phyloP scores from a whole-genome alignment of 2,329 filamentous ascomycete species.

The Xylaria polymorpha region DNA sequence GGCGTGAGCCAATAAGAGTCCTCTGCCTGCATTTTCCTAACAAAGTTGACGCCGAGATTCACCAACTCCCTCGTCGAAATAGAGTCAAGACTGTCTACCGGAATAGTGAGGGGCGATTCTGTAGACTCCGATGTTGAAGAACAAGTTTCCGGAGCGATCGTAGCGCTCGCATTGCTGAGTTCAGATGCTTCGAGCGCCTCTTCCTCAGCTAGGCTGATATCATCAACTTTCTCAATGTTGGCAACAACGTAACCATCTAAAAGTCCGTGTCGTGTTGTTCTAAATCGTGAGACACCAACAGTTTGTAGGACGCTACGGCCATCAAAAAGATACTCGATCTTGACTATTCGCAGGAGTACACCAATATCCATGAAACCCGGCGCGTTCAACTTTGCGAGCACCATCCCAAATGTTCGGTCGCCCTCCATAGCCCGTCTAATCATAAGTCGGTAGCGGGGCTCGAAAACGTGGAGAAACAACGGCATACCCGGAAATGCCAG shows the following conservation, averaged over 20 bases:
- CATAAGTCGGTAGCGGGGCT: conserved; percentile 92
- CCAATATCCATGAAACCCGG: conserved; percentile 76
- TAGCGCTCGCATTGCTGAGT: conserved; percentile 53
- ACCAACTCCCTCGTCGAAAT: conserved; percentile 80
- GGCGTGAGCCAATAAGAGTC: conserved; percentile 81
- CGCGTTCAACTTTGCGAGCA: conserved; percentile 71
- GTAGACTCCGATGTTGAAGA: conserved; percentile 16
- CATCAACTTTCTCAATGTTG: conserved; percentile 80
- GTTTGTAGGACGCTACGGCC: conserved; percentile 86
- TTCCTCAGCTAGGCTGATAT: conserved; percentile 84
- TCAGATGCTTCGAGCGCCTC: conserved; percentile 80
- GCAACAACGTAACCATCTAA: conserved; percentile 83
- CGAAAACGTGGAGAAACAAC: conserved; percentile 90
- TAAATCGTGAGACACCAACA: conserved; percentile 80
- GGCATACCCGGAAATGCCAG: conserved; percentile 85
- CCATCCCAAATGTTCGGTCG: conserved; percentile 85
- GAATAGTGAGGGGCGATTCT: conserved; percentile 29
- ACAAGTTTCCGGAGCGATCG: conserved; percentile 40
- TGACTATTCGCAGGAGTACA: conserved; percentile 80
- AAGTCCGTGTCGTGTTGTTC: conserved; percentile 70
- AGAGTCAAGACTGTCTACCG: conserved; percentile 56
- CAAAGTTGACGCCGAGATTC: conserved; percentile 72
- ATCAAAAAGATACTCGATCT: conserved; percentile 78
- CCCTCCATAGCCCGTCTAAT: conserved; percentile 80
- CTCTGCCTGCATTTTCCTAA: conserved; percentile 73